Base-by-base conservation (phyloP, 441 rosid genomes). In the Jatropha podagrica region DNA sequence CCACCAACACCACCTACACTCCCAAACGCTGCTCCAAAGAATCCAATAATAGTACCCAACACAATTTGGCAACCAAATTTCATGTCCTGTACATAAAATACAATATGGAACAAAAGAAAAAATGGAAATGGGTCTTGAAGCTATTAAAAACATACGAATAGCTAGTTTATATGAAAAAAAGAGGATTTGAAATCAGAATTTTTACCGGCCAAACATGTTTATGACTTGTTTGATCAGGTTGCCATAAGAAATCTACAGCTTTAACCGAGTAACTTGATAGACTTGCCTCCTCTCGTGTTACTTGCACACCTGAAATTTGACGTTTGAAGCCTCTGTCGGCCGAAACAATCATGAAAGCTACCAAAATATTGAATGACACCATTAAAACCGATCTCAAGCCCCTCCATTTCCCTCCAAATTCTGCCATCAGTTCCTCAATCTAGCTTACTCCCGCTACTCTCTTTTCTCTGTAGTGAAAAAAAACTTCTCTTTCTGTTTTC, bases 131-230 rank as follows among this genome's bases (percentile, higher is more conserved):
- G 51, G 42, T 20, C 62, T 27, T 32, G 72, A 51, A 51, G 23
- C 48, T 44, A 0, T 44, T 44, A 44, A 9, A 67, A 23, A 32
- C 10, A 67, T 51, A 32, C 7, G 72, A 27, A 23, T 56, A 62
- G n/a, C n/a, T 51, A 40, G 10, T 20, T 5, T 46, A 54, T 48
- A 64, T 9, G 37, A 76, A 74, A 46, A 18, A 62, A 52, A 3
- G 61, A 52, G 4, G 4, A 6, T 52, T 8, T 18, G 55, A 11
- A 51, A 27, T 61, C 23, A 13, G 13, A 71, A 27, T 15, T 69
- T 88, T 79, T 84, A 92, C 98, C 37, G 98, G 98, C 98, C 98
- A 94, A 77, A 89, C 89, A 81, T 88, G 98, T 6, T 81, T 81
- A 78, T 92, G 89, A 69, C 95, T 87, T 0, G 83, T 74, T 65